Conservation (phyloP, 1,139 yeast genomes). For the Lodderomyces jiufengensis region DNA sequence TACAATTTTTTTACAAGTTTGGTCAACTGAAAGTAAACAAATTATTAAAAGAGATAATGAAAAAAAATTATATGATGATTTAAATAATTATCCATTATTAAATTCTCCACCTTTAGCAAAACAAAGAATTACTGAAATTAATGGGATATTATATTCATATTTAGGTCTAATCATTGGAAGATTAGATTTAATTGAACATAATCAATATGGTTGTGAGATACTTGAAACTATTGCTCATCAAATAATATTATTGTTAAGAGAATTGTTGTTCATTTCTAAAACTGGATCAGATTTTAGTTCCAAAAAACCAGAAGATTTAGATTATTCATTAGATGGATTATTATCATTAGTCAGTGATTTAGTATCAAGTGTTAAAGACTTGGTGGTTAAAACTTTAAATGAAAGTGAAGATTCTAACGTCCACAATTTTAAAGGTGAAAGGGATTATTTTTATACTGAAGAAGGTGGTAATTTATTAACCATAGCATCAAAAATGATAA, state of each 20-base stretch:
- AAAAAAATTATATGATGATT: constrained; percentile 27
- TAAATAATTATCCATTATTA: constrained; percentile 44
- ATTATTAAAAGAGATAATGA: constrained; percentile 30
- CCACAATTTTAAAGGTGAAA: constrained; percentile 8
- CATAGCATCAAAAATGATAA: constrained; percentile 62
- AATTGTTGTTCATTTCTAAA: constrained; percentile 59
- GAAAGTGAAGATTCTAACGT: constrained; percentile 31
- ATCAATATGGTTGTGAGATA: constrained; percentile 63
- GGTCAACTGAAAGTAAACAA: constrained; percentile 60
- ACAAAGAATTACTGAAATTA: constrained; percentile 70
- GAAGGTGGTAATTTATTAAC: constrained; percentile 67
- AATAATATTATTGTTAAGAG: constrained; percentile 59
- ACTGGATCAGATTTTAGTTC: constrained; percentile 45
- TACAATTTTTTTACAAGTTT: constrained; percentile 64
- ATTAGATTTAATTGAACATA: constrained; percentile 70
- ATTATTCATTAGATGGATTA: constrained; percentile 54
- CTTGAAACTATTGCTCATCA: constrained; percentile 67
- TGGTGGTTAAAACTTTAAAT: constrained; percentile 53
- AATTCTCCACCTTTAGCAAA: constrained; percentile 63
- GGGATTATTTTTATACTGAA: constrained; percentile 52
- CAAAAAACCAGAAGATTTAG: constrained; percentile 45
- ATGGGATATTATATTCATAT: constrained; percentile 65
- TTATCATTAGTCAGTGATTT: constrained; percentile 62
- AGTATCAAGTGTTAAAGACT: constrained; percentile 59
- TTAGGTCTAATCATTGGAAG: constrained; percentile 71